Evolutionary conservation across 768 basidiomycete genomes (phyloP), one percentile per base, ranked within the genome.

Genomic region (Amanita pallidorosea): DNA sequence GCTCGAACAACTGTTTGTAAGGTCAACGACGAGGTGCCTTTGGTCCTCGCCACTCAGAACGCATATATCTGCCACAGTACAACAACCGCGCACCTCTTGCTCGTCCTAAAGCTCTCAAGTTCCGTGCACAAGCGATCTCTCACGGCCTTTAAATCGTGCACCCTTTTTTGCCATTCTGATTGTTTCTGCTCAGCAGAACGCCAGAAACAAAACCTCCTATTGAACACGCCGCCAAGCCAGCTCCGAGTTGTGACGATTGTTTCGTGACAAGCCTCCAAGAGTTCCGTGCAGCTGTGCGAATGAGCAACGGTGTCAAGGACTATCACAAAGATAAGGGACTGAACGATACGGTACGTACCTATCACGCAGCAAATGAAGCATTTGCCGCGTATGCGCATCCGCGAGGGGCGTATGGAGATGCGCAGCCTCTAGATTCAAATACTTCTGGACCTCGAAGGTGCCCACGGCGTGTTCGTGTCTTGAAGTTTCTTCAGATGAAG

Each of bases 371-470:
- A 83, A 63, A 25, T 61, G 61, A 5, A 69, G 70, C 22, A 72
- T 70, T 49, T 65, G 64, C 37, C 66, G 65, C 4, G 74, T 73
- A 46, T 74, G 69, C 15, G 61, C 61, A 13, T 70, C 70, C 2
- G 67, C 65, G 51, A 72, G 61, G 1, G 77, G 78, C 53, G 83
- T 79, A 29, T 65, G 62, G 33, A 81, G 62, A 35, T 74, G 63
- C 27, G 65, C 74, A 23, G 76, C 73, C 59, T 88, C 85, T 2
- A 88, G 66, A 54, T 86, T 77, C 51, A 86, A 66, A 60, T 86
- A 88, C 25, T 77, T 65, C 56, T 85, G 79, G 2, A 76, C 77
- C 65, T 88, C 85, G 53, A 88, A 88, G 12, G 85, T 78, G 2
- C 83, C 86, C 0, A 88, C 86, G 0, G 75, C 75, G 25, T 71